Base-by-base conservation (phyloP, 148 eudicot genomes). In the Mesembryanthemum crystallinum region DNA sequence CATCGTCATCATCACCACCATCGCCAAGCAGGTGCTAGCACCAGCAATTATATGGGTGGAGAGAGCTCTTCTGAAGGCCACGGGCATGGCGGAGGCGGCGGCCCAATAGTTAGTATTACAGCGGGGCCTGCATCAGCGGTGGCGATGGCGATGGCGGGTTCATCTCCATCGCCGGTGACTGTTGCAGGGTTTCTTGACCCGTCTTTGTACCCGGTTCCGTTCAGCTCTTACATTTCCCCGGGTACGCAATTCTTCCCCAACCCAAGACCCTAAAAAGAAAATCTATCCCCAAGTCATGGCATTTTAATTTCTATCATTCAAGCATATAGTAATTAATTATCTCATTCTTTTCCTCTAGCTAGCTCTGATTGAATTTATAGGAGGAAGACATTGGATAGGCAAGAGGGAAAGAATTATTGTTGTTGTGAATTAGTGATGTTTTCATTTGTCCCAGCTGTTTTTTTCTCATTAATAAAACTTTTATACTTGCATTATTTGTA, bases 171-270 rank as follows among this genome's bases (percentile, higher is more conserved):
- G 2, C 2, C 73, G 0, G 54, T 54, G 1, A 51, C 37, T 3
- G 49, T 43, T 25, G 81, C 63, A 5, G 58, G 88, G 27, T 89
- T 74, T 77, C 74, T 86, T 3, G 95, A 88, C 63, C 87, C 85
- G 25, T 78, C 88, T 61, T 70, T 83, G 73, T 89, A 86, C 68
- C 83, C 92, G 20, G 73, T 86, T 60, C 84, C 90, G 0, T 77
- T 91, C 30, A 85, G 74, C 82, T 74, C 87, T 43, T 89, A 82
- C 83, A 76, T 88, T 77, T 37, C 57, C 67, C 78, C 97, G 62
- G 95, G 93, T 89, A 91, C 92, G 88, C 98, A 81, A 74, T 91
- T 93, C 85, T 91, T 91, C 88, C 89, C 90, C 52, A 82, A 85
- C 63, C 88, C 89, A 81, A 85, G 93, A 82, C 87, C 97, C 66